Base-by-base conservation (phyloP, 202 grass and related monocot genomes). In the Brachypodium distachyon region DNA sequence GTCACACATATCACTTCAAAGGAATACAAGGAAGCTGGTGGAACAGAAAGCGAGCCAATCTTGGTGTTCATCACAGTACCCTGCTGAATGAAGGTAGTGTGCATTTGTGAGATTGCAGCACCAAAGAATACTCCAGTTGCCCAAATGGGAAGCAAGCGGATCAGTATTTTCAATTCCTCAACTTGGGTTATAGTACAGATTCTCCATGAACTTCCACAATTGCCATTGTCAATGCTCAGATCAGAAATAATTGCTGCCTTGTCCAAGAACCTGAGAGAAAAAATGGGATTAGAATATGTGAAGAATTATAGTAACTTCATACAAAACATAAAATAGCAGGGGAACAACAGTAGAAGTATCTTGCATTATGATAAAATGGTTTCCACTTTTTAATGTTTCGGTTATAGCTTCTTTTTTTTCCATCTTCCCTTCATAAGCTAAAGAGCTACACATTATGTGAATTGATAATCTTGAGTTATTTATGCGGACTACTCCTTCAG, bases 71-170 rank as follows among this genome's bases (percentile, higher is more conserved):
- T 94, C 51, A 83, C 84, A 82, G 62, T 88, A 37, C 94, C 94
- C 47, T 97, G 94, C 70, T 94, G 91, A 73, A 97, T 97, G 72
- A 94, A 94, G 48, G 91, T 97, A 26, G 84, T 94, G 62, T 82
- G 81, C 78, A 88, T 84, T 76, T 94, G 94, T 58, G 89, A 88
- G 23, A 82, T 83, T 49, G 86, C 84, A 2, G 84, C 69, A 19
- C 50, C 77, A 70, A 92, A 87, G 52, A 94, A 40, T 59, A 97
- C 60, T 37, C 91, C 82, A 32, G 94, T 94, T 7, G 25, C 84
- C 89, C 91, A 97, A 78, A 97, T 83, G 33, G 91, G 94, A 36
- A 92, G 56, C 81, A 97, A 43, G 26, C 94, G 76, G 12, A 92
- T 57, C 21, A 97, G 73, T 74, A 92, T 90, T 84, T 97, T 97